These are phyloP conservation scores for Epichloe baconii DNA, from an alignment of 2,329 filamentous ascomycete genomes.

Conservation along the genomic window DNA sequence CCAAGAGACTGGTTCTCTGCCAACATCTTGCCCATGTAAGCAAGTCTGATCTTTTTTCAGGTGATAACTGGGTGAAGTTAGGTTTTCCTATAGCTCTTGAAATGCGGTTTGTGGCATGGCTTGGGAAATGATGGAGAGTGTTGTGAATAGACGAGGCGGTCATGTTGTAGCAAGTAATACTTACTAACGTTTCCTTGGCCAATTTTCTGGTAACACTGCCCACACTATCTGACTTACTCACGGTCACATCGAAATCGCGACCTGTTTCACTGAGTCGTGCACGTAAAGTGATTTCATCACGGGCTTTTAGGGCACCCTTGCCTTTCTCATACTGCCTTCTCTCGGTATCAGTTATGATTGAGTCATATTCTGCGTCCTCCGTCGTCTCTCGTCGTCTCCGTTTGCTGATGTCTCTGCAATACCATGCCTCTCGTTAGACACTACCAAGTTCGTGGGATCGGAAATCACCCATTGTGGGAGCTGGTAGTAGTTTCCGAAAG, in stretches of 20 bases:
- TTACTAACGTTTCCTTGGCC: slow-evolving; percentile 19
- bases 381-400: slow-evolving; percentile 23
- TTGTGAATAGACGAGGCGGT: neutral
- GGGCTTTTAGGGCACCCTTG: slow-evolving; percentile 39
- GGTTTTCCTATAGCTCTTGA: neutral
- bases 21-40: slow-evolving; percentile 71
- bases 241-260: slow-evolving; percentile 46
- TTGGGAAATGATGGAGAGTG: neutral
- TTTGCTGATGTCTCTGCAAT: slow-evolving; percentile 9
- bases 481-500: slow-evolving; percentile 55
- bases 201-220: slow-evolving; percentile 48
- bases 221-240: slow-evolving; percentile 51
- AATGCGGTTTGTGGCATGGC: no score
- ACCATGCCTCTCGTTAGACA: slow-evolving; percentile 26
- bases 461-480: slow-evolving; percentile 56
- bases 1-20: slow-evolving; percentile 52
- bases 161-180: slow-evolving; percentile 1
- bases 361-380: slow-evolving; percentile 7
- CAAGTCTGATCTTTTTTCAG: slow-evolving; percentile 53
- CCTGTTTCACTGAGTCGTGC: slow-evolving; percentile 55
- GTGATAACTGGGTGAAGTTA: slow-evolving; percentile 35
- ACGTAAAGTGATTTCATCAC: slow-evolving; percentile 42
- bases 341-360: slow-evolving; percentile 20
- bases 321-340: slow-evolving; percentile 44
- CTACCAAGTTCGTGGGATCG: slow-evolving; percentile 45